phyloP scores from a whole-genome alignment of 345 rosid genomes.

The Brassica cretica region DNA sequence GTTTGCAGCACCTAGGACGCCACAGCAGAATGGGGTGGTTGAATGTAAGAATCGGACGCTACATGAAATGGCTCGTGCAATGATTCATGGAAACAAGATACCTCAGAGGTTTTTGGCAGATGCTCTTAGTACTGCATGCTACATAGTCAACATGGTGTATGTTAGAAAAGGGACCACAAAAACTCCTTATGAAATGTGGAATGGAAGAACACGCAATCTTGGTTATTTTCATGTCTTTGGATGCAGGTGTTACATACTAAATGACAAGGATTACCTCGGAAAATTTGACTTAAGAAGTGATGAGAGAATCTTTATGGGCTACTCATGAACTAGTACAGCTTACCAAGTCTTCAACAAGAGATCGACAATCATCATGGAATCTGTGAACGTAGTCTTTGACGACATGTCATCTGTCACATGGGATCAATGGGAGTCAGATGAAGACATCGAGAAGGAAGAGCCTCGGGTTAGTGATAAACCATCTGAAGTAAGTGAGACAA shows the following conservation, averaged over 20 bases:
- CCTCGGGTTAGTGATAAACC: no score
- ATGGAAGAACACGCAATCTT: neutral
- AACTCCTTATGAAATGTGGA: neutral
- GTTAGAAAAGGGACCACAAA: neutral
- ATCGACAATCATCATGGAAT: neutral
- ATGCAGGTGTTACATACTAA: neutral
- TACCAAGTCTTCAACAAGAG: neutral
- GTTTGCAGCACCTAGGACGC: neutral
- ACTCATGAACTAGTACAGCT: neutral
- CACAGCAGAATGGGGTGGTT: neutral
- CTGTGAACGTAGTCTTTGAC: neutral
- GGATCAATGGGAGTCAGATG: no score
- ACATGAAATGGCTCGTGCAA: neutral
- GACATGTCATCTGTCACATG: neutral
- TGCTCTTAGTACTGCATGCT: neutral
- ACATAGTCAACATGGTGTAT: neutral
- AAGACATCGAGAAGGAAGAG: no score
- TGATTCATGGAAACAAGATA: neutral
- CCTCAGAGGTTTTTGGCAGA: neutral
- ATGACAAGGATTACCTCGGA: neutral
- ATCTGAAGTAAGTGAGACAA: no score
- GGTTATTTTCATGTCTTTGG: neutral
- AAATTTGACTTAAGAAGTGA: neutral
- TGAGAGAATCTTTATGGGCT: neutral
- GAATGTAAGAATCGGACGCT: neutral